Conservation (phyloP, 2,329 filamentous ascomycete genomes). For the Aspergillus japonicus region DNA sequence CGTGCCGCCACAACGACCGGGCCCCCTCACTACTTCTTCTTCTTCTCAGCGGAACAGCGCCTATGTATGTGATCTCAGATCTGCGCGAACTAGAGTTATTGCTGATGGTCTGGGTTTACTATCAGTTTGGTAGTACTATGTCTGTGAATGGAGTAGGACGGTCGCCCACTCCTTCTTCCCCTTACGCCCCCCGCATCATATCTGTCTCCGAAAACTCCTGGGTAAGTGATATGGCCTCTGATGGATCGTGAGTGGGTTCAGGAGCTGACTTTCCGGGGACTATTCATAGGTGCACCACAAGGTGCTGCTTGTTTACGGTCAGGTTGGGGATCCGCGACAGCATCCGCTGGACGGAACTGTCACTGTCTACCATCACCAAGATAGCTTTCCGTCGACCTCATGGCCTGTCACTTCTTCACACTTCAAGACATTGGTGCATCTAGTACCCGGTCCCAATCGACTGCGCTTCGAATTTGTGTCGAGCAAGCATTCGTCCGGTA, state of each 20-base stretch:
- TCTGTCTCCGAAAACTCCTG: constrained; percentile 81
- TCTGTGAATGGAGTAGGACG: constrained; percentile 43
- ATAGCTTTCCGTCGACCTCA: constrained; percentile 74
- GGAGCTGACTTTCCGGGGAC: background rate
- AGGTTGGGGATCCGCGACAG: constrained; percentile 70
- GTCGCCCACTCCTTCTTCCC: constrained; percentile 64
- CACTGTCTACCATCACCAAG: constrained; percentile 77
- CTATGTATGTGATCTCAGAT: constrained; percentile 34
- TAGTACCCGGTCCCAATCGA: constrained; percentile 87
- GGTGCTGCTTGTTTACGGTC: constrained; percentile 75
- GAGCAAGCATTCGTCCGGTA: constrained; percentile 68
- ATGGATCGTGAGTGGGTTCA: background rate
- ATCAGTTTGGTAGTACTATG: constrained; percentile 37
- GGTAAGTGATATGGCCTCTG: constrained; percentile 56
- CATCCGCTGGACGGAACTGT: constrained; percentile 74
- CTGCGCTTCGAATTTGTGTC: constrained; percentile 85
- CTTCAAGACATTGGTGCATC: constrained; percentile 87
- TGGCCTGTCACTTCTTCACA: constrained; percentile 89
- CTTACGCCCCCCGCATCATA: constrained; percentile 75
- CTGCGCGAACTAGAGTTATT: background rate
- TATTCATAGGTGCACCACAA: constrained; percentile 78
- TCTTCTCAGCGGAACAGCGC: constrained; percentile 46
- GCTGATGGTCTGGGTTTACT: background rate
- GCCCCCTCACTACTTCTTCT: constrained; percentile 37
- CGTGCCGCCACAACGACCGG: constrained; percentile 49